A percentile compares a stretch with the other conserved stretches of the same genome.
Evolutionary conservation across 129 eudicot species (phyloP).

Genomic region (Erigeron canadensis): DNA sequence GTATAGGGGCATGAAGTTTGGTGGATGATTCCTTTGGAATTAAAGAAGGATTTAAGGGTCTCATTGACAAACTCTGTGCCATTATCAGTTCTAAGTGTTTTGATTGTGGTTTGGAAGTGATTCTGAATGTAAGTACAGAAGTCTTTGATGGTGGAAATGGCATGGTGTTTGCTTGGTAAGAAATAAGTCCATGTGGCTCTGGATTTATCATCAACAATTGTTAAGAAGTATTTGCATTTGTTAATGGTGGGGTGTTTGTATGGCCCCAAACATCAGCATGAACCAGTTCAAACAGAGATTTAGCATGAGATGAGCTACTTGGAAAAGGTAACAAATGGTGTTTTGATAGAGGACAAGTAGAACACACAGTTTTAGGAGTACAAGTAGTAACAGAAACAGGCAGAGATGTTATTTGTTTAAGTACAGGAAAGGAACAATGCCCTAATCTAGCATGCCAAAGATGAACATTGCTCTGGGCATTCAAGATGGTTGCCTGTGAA

Average conservation of each 20-base stretch:
- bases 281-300: not conserved
- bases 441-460: not conserved
- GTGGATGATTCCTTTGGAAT: not conserved
- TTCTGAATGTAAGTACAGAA: not conserved
- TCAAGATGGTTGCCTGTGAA: not conserved
- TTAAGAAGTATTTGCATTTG: not conserved
- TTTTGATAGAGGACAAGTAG: not conserved
- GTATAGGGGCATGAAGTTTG: not conserved
- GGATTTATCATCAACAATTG: not conserved
- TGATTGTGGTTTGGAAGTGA: not conserved
- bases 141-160: not conserved
- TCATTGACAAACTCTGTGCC: not conserved
- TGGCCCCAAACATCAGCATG: not conserved
- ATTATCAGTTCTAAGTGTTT: not conserved
- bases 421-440: not conserved
- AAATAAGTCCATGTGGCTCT: not conserved
- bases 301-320: not conserved
- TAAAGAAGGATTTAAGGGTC: not conserved
- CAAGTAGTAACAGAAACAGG: too few relatives aligned
- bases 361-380: not conserved
- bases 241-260: not conserved
- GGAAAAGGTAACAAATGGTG: not conserved
- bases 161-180: not conserved
- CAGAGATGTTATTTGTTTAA: not conserved
- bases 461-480: not conserved